Base-by-base conservation (phyloP, 2,329 filamentous ascomycete genomes). In the Apiospora kogelbergensis region DNA sequence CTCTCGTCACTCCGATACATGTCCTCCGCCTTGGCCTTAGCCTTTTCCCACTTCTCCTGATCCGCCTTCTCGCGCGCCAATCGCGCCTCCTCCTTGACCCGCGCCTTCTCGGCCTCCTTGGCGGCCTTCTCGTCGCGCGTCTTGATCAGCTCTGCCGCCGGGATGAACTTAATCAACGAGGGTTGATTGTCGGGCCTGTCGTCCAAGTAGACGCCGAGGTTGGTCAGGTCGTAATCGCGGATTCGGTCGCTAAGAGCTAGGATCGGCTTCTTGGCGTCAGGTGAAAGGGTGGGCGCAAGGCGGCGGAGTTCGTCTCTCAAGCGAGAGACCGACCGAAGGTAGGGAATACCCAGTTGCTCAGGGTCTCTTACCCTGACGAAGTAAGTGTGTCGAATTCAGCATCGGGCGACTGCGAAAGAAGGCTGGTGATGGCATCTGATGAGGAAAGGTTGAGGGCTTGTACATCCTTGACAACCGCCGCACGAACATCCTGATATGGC, bases 171-270 rank as follows among this genome's bases (percentile, higher is more conserved):
- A 71, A 97, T 91, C 41, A 97, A 85, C 0, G 94, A 93, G 0
- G 89, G 91, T 77, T 85, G 86, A 68, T 83, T 84, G 63, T 87
- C 87, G n/a, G 82, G 83, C 65, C 93, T 89, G 76, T 98, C 95
- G 77, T 98, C 95, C 0, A 98, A 89, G 76, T 97, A 97, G 69
- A 98, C 91, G 45, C 91, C 93, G 0, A 97, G 83, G 69, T 95
- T 90, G 75, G 93, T 95, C 13, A 98, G 88, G 68, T 95, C 90
- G 11, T 89, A 85, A 78, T 98, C 93, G 67, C 95, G 92, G 57
- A 98, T 88, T 22, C 88, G 86, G 77, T 97, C 95, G 73, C 92
- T 96, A 63, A 97, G 86, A 0, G 84, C 80, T 1, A 98, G 88
- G 45, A 96, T 89, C 3, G 91, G 87, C 77, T 94, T 93, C 70